Percentiles rank a stretch among this genome's conserved stretches.
Evolutionary conservation across 2,329 filamentous ascomycete species (phyloP).

Genomic region (Calonectria henricotiae): DNA sequence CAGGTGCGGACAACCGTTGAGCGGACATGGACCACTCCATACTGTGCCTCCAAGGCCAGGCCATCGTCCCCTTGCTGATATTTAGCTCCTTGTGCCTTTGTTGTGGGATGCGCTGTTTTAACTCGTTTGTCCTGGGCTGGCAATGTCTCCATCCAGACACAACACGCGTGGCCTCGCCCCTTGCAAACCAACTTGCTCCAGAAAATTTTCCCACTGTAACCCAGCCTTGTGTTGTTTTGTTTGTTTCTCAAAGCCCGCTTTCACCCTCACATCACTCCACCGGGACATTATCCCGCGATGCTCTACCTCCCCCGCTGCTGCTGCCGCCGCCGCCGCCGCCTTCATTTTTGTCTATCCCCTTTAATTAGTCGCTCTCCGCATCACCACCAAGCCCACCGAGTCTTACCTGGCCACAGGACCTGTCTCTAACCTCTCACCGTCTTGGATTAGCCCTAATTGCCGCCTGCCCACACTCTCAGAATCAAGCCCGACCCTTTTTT

Average conservation of each 20-base stretch:
- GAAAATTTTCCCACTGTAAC: constrained; percentile 14
- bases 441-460: background rate
- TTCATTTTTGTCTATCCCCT: background rate
- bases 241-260: constrained; percentile 6
- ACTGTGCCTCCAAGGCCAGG: background rate
- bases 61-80: constrained; percentile 9
- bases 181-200: background rate
- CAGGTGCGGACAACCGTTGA: constrained; percentile 44
- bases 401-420: background rate
- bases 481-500: background rate
- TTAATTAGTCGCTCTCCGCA: constrained; percentile 12
- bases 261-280: constrained; percentile 4
- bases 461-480: background rate
- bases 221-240: constrained; percentile 15
- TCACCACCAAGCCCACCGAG: background rate
- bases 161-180: background rate
- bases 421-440: background rate
- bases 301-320: background rate
- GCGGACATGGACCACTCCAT: constrained; percentile 12
- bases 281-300: constrained; percentile 14
- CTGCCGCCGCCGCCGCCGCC: background rate
- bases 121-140: background rate
- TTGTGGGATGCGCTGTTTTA: constrained; percentile 10
- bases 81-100: background rate
- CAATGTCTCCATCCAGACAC: constrained; percentile 13